Evolutionary conservation across 805 yeast genomes (phyloP).

Genomic region (Osmozyma mogii): DNA sequence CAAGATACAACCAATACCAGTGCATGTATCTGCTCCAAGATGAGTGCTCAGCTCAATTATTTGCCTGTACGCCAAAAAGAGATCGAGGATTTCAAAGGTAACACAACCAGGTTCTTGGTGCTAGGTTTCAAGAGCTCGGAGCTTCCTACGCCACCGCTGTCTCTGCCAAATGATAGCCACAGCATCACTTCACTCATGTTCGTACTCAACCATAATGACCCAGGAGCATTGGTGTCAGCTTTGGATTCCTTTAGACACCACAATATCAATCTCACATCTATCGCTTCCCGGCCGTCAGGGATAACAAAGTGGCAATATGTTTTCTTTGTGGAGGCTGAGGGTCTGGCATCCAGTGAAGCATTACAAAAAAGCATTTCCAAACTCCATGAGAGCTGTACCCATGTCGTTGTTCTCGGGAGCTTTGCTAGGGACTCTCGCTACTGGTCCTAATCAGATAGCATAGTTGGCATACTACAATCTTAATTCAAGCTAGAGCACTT

Average conservation of each 20-base stretch:
- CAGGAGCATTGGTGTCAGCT: slow-evolving; percentile 69
- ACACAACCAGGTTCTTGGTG: slow-evolving; percentile 81
- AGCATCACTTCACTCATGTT: slow-evolving; percentile 54
- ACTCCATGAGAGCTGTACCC: slow-evolving; percentile 37
- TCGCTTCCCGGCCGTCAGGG: slow-evolving; percentile 71
- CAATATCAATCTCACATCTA: slow-evolving; percentile 58
- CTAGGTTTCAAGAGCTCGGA: slow-evolving; percentile 33
- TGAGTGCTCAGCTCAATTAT: slow-evolving; percentile 9
- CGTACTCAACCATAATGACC: slow-evolving; percentile 51
- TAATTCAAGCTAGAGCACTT: no score
- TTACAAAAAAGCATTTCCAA: slow-evolving; percentile 32
- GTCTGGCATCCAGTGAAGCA: slow-evolving; percentile 24
- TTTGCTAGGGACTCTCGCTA: slow-evolving; percentile 40
- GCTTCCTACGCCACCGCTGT: slow-evolving; percentile 2
- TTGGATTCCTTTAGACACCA: slow-evolving; percentile 48
- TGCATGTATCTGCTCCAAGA: slow-evolving; percentile 27
- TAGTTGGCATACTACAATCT: no score
- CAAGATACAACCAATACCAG: slow-evolving; percentile 27
- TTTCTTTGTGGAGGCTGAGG: slow-evolving; percentile 68
- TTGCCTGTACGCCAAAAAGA: slow-evolving; percentile 16
- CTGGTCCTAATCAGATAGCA: no score
- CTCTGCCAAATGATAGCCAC: not conserved
- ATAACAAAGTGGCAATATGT: slow-evolving; percentile 70
- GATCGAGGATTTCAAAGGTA: slow-evolving; percentile 66
- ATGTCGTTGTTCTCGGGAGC: slow-evolving; percentile 53